Evolutionary conservation across 2,329 filamentous ascomycete genomes (phyloP).

Genomic region (Neobulgaria alba): DNA sequence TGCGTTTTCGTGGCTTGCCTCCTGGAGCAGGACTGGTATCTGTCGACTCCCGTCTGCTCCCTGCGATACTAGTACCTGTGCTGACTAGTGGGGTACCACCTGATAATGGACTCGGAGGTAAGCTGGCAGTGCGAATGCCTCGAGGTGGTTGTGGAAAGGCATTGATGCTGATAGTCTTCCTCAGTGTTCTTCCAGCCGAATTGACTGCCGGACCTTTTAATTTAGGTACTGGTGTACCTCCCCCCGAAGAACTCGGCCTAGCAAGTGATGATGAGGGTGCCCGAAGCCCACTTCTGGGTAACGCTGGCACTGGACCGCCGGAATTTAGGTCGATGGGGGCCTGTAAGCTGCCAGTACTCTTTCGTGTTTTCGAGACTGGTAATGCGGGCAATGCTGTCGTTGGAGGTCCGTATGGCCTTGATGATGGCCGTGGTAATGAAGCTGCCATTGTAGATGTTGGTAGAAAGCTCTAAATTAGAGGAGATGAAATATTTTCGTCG

Average conservation of each 20-base stretch:
- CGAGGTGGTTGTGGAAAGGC: conserved; percentile 86
- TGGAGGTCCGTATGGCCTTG: conserved; percentile 62
- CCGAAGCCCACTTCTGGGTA: conserved; percentile 50
- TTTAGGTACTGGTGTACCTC: conserved; percentile 46
- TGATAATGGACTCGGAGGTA: conserved; percentile 53
- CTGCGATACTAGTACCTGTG: conserved; percentile 5
- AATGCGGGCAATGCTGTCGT: conserved; percentile 65
- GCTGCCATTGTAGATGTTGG: conserved; percentile 20
- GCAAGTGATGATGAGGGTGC: conserved; percentile 40
- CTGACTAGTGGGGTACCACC: conserved; percentile 31
- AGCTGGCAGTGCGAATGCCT: conserved; percentile 48
- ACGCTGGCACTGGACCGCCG: conserved; percentile 25
- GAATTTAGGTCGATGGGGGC: conserved; percentile 25
- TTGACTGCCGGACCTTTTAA: conserved; percentile 49
- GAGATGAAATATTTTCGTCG: conserved; percentile 2
- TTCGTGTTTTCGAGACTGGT: conserved; percentile 64
- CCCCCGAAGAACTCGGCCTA: conserved; percentile 39
- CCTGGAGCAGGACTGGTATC: conserved; percentile 18
- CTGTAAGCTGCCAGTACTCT: conserved; percentile 46
- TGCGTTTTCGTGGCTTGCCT: conserved; percentile 22
- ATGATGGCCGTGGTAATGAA: conserved; percentile 44
- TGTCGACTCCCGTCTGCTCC: conserved; percentile 17
- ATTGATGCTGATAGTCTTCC: conserved; percentile 88
- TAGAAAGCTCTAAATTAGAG: not conserved
- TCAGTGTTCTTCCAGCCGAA: conserved; percentile 58